phyloP scores from a whole-genome alignment of 345 rosid genomes.

The Camelina hispida region DNA sequence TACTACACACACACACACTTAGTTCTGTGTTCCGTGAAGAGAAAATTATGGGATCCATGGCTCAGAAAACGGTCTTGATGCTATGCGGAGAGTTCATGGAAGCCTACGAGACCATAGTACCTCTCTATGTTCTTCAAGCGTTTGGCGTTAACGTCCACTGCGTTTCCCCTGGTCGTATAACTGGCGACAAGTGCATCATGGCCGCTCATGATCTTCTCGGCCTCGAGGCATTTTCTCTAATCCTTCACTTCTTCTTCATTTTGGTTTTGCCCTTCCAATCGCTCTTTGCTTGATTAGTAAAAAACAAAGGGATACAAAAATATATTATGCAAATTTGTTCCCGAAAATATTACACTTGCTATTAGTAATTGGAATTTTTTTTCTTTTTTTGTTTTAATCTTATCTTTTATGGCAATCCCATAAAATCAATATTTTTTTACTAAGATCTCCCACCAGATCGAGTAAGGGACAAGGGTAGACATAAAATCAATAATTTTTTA shows the following conservation, averaged over 20 bases:
- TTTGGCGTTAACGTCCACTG: conserved; percentile 55
- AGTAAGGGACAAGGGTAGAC: too few relatives aligned
- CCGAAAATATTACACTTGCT: too few relatives aligned
- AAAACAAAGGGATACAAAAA: not conserved
- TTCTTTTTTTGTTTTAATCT: too few relatives aligned
- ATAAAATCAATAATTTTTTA: too few relatives aligned
- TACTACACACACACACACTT: not conserved
- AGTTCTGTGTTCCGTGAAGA: not conserved
- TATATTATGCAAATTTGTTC: too few relatives aligned
- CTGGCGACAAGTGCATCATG: conserved; percentile 54
- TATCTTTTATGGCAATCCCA: too few relatives aligned
- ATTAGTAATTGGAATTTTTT: too few relatives aligned
- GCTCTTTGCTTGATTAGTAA: not conserved
- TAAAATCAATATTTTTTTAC: too few relatives aligned
- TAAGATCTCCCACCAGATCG: too few relatives aligned
- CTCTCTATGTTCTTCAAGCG: conserved; percentile 53
- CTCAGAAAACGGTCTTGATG: conserved; percentile 52
- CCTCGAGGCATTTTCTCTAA: conserved; percentile 49
- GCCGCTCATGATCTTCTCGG: conserved; percentile 58
- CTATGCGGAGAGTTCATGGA: conserved; percentile 69
- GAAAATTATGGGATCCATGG: conserved; percentile 43
- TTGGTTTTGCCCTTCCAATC: not conserved
- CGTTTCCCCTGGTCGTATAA: conserved; percentile 53
- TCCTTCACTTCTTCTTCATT: conserved; percentile 25
- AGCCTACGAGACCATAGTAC: conserved; percentile 54